Base-by-base conservation (phyloP, 805 yeast genomes). In the Kluyveromyces siamensis region DNA sequence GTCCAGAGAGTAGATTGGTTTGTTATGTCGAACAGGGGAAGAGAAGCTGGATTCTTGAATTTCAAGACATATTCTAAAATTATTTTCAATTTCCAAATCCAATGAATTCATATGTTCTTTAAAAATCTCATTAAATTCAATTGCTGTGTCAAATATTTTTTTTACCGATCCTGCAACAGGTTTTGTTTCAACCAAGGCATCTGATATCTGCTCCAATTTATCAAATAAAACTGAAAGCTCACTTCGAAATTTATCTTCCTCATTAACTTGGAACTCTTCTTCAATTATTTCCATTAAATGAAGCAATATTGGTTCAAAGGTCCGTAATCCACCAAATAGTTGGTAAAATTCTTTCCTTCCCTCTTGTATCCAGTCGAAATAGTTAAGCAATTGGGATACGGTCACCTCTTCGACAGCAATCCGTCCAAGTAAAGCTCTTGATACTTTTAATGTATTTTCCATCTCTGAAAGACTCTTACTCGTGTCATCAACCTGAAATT, bases 101-200 rank as follows among this genome's bases (percentile, higher is more conserved):
- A 76, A 66, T 3, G 79, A 67, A 36, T 66, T 67, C 61, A 77
- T 68, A 19, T 75, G 71, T 33, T 62, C 59, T 25, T 58, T 55
- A 37, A 63, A 66, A 19, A 77, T 67, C 50, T 77, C 82, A 48
- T 67, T 59, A 54, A 67, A 75, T 50, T 75, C 78, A 13, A 67
- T 59, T 1, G 73, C 63, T 4, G 73, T 60, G 48, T 71, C 77
- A 6, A 74, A 57, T 37, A 60, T 57, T 21, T 59, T 50, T 55
- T 71, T 70, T 44, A 66, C 59, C 0, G 57, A 53, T 1, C 58
- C 46, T 14, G 68, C 46, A 41, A 57, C 48, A 14, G 60, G 61
- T 47, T 65, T 63, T 19, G 70, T 58, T 11, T 52, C 44, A 30
- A 50, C 52, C 41, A 56, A 52, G 9, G 54, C 55, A 55, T 62